These are phyloP conservation scores for Thelonectria olida DNA, from an alignment of 2,329 filamentous ascomycete species.

Conservation along the genomic window DNA sequence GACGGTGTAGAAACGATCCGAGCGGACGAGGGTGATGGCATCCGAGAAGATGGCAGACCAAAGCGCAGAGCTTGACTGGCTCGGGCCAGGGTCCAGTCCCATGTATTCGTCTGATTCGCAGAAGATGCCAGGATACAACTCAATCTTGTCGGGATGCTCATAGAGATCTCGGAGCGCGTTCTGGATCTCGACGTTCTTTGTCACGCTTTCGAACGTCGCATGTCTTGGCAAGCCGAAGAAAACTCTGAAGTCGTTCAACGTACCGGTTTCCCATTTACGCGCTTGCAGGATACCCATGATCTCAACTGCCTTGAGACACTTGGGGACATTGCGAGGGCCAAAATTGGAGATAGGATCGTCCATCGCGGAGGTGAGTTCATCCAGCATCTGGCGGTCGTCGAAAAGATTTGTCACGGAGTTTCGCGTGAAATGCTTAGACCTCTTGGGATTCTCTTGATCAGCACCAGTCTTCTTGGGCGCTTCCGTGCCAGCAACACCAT, in stretches of 20 bases:
- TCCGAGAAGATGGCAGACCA: slow-evolving; percentile 67
- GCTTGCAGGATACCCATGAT: slow-evolving; percentile 70
- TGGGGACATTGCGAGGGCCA: slow-evolving; percentile 67
- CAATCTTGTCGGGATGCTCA: slow-evolving; percentile 71
- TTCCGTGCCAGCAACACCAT: too few relatives aligned
- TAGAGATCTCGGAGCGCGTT: slow-evolving; percentile 67
- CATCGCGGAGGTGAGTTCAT: slow-evolving; percentile 65
- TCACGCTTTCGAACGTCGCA: slow-evolving; percentile 62
- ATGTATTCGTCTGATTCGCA: slow-evolving; percentile 68
- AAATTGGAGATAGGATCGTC: slow-evolving; percentile 69
- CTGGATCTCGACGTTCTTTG: slow-evolving; percentile 62
- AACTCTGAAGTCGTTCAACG: slow-evolving; percentile 71
- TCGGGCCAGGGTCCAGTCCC: slow-evolving; percentile 49
- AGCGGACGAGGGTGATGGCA: slow-evolving; percentile 66
- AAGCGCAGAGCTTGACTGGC: slow-evolving; percentile 54
- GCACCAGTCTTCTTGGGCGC: too few relatives aligned
- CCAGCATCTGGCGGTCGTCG: slow-evolving; percentile 65
- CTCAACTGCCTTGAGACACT: slow-evolving; percentile 67
- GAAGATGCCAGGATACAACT: slow-evolving; percentile 69
- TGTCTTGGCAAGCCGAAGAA: slow-evolving; percentile 58
- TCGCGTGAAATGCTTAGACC: neutral
- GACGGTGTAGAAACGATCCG: slow-evolving; percentile 67
- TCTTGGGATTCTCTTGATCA: too few relatives aligned
- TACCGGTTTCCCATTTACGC: slow-evolving; percentile 68
- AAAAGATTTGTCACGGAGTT: slow-evolving; percentile 44